These are phyloP conservation scores for Colletotrichum brevisporum DNA, from an alignment of 2,329 filamentous ascomycete genomes.

Conservation along the genomic window DNA sequence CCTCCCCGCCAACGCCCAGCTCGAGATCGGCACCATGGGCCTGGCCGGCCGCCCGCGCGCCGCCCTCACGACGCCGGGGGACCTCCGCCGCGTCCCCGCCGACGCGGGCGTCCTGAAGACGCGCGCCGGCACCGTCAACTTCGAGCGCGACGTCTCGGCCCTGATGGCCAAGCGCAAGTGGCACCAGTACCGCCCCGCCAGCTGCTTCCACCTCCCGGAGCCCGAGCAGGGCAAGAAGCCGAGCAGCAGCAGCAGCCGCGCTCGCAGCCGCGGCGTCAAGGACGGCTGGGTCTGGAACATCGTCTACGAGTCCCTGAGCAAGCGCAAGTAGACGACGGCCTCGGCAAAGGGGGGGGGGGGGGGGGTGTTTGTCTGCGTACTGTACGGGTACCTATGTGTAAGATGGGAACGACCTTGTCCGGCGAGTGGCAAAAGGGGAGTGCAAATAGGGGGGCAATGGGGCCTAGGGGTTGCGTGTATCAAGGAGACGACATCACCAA, in stretches of 20 bases:
- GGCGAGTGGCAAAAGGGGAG: too few species aligned
- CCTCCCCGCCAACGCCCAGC: constrained; percentile 60
- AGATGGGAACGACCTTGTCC: neutral
- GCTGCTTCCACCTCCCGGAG: constrained; percentile 53
- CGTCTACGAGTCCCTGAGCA: constrained; percentile 51
- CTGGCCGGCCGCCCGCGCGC: constrained; percentile 68
- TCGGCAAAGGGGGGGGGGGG: too few species aligned
- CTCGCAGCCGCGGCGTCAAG: constrained; percentile 49
- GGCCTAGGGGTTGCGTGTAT: neutral
- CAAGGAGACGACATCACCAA: neutral
- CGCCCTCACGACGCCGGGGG: constrained; percentile 57
- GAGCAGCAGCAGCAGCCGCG: constrained; percentile 38
- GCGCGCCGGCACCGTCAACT: constrained; percentile 59
- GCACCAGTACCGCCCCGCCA: constrained; percentile 57
- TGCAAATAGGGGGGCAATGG: too few species aligned
- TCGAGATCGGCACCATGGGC: constrained; percentile 70
- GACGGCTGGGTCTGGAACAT: constrained; percentile 60
- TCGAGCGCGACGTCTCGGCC: constrained; percentile 51
- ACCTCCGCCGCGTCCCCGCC: constrained; percentile 48
- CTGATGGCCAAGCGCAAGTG: constrained; percentile 54
- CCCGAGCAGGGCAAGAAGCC: constrained; percentile 48
- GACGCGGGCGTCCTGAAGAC: constrained; percentile 30
- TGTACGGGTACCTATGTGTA: neutral
- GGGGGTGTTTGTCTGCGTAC: neutral
- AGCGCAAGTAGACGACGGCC: constrained; percentile 25